Base-by-base conservation (phyloP, 2,329 filamentous ascomycete species). In the Colletotrichum orbiculare region DNA sequence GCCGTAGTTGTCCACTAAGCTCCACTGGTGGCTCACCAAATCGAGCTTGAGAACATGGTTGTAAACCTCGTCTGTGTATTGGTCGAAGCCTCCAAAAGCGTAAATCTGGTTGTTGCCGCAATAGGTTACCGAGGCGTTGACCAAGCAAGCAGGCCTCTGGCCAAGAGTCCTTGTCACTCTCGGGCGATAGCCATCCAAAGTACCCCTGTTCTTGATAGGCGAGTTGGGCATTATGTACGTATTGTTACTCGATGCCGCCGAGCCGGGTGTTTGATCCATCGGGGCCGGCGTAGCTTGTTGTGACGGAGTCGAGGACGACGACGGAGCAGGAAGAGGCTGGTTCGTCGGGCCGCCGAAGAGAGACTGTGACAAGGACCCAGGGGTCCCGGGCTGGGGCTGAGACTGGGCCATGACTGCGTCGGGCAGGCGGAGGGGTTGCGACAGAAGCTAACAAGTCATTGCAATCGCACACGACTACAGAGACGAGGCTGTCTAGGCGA, bases 61-160 rank as follows among this genome's bases (percentile, higher is more conserved):
- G 80, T 99, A 99, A 15, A 99, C 92, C 82, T 99, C 96, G 76
- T 99, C 96, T 0, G 96, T 99, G 75, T 97, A 98, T 78, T 98
- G 95, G 75, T 99, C 96, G 74, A 99, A 99, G 15, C 96, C 96
- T 47, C 96, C 96, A 82, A 99, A 99, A 10, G 95, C 96, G 78
- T 96, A 98, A 72, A 99, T 98, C 78, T 96, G 90, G 76, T 98
- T 96, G 79, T 97, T 96, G 65, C 94, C 94, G 73, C 96, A 97
- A 77, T 97, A 97, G n/a, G 96, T 99, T 66, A 98, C 95, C 1
- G 96, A 98, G 56, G 96, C 96, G 82, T 99, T 99, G 70, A 99
- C 95, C 54, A 99, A 85, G 75, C 95, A 98, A 41, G 96, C 94
- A 42, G 96, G 96, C 70, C 94, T 88, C 78, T 93, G 89, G 50